phyloP scores from a whole-genome alignment of 2,329 filamentous ascomycete species.

The Huntiella moniliformis region DNA sequence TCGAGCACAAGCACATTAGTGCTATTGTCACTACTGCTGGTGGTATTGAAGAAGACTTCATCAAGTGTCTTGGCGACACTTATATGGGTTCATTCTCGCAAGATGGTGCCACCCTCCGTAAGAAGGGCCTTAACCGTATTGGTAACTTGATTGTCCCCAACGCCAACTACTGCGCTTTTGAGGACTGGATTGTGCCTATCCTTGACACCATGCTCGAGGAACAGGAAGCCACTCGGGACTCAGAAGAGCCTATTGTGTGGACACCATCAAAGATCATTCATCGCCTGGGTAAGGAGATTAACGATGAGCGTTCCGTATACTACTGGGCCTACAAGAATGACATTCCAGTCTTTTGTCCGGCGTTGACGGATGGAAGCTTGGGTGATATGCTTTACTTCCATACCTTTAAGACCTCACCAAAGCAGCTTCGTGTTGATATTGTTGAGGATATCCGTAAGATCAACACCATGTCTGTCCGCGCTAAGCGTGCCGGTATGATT shows the following conservation, averaged over 20 bases:
- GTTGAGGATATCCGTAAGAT: conserved; percentile 85
- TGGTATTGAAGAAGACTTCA: conserved; percentile 91
- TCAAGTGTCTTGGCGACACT: conserved; percentile 90
- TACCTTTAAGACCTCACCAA: conserved; percentile 74
- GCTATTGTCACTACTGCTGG: conserved; percentile 90
- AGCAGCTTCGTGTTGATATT: conserved; percentile 70
- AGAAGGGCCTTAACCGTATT: conserved; percentile 82
- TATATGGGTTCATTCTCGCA: conserved; percentile 79
- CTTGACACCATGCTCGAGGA: conserved; percentile 87
- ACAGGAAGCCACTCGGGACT: conserved; percentile 61
- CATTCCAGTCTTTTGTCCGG: conserved; percentile 93
- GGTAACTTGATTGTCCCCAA: conserved; percentile 93
- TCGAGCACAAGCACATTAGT: conserved; percentile 80
- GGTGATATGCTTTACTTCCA: conserved; percentile 99
- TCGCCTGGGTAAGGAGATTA: conserved; percentile 81
- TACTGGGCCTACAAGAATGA: conserved; percentile 97
- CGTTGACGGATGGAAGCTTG: conserved; percentile 81
- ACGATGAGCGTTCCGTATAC: conserved; percentile 76
- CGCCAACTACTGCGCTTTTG: conserved; percentile 84
- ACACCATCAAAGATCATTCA: conserved; percentile 85
- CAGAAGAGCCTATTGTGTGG: conserved; percentile 61
- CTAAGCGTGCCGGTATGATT: conserved; percentile 83
- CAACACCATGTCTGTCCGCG: conserved; percentile 77
- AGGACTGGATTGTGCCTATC: conserved; percentile 94
- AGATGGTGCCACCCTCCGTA: conserved; percentile 56